Evolutionary conservation across 2,329 filamentous ascomycete species (phyloP).

Genomic region (Talaromyces atroroseus): DNA sequence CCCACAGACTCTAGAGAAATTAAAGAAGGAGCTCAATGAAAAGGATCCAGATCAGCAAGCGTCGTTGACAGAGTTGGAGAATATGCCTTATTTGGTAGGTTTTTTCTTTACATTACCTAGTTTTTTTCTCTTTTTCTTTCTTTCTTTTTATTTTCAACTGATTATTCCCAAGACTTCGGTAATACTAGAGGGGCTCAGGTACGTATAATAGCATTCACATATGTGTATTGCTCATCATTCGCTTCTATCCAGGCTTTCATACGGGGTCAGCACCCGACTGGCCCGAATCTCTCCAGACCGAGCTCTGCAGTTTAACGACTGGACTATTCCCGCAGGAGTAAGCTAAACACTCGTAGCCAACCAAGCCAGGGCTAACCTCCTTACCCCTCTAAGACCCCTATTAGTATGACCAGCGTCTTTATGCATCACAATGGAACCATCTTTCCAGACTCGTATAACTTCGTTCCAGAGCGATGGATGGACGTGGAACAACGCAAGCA

Average conservation of each 20-base stretch:
- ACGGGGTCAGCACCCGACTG: conserved; percentile 24
- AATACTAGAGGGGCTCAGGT: conserved; percentile 27
- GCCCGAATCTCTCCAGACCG: conserved; percentile 16
- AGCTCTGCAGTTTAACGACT: conserved; percentile 14
- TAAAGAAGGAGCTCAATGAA: conserved; percentile 18
- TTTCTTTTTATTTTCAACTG: conserved; percentile 6
- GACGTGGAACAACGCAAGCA: conserved; percentile 12
- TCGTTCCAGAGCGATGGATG: conserved; percentile 20
- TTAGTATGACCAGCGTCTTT: conserved; percentile 20
- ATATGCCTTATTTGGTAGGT: conserved; percentile 25
- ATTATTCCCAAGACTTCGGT: conserved; percentile 19
- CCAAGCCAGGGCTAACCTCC: not conserved
- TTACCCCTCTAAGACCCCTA: conserved; percentile 15
- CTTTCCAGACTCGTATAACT: conserved; percentile 18
- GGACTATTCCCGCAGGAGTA: conserved; percentile 17
- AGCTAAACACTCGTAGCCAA: not conserved
- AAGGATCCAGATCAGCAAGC: conserved; percentile 16
- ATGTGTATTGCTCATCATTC: not conserved
- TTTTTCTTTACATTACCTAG: not conserved
- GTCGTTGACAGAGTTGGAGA: conserved; percentile 22
- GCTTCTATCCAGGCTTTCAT: conserved; percentile 22
- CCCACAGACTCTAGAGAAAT: conserved; percentile 14
- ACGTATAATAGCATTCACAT: not conserved
- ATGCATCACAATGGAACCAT: conserved; percentile 19
- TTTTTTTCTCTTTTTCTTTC: too few relatives aligned